Base-by-base conservation (phyloP, 148 eudicot genomes). In the Rhododendron henanense region DNA sequence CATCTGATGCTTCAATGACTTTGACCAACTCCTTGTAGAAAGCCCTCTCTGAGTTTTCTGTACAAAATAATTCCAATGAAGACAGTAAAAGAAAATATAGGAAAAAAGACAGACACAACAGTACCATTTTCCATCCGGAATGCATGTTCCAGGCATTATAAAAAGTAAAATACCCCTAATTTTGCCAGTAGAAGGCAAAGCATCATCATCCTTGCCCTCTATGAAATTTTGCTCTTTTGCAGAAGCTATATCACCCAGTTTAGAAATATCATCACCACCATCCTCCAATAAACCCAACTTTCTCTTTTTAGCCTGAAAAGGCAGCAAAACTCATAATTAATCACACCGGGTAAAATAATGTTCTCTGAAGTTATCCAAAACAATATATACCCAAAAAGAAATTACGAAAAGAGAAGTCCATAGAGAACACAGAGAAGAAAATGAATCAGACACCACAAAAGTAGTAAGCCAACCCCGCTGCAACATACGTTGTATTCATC, bases 21-120 rank as follows among this genome's bases (percentile, higher is more conserved):
- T 97, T 97, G 85, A 91, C 94, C 86, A 97, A 93, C 91, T 97
- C 99, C 91, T 94, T 97, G 93, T 95, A 97, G 84, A 97, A 97
- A 33, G 93, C 90, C 90, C 94, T 92, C 71, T 97, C 99, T 76
- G 98, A 91, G 85, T 91, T 91, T 78, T 97, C 98, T 94, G 91
- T 84, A 86, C 55, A 53, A 83, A 81, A 81, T 28, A 85, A 84
- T 79, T 63, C 13, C 33, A 13, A 63, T 78, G 23, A 87, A 41
- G 51, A 90, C 13, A 59, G 8, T n/a, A 9, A 74, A 25, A 45
- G 48, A 85, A 63, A 63, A 41, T 71, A 14, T 31, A 15, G 39
- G 28, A 33, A 63, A 47, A 14, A 19, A 23, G 6, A 59, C 28
- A 0, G 3, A 37, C 19, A 71, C 69, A 23, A 21, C 18, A 84